Conservation (phyloP, 495 filamentous ascomycete species). For the Lasiosphaeria ovina region DNA sequence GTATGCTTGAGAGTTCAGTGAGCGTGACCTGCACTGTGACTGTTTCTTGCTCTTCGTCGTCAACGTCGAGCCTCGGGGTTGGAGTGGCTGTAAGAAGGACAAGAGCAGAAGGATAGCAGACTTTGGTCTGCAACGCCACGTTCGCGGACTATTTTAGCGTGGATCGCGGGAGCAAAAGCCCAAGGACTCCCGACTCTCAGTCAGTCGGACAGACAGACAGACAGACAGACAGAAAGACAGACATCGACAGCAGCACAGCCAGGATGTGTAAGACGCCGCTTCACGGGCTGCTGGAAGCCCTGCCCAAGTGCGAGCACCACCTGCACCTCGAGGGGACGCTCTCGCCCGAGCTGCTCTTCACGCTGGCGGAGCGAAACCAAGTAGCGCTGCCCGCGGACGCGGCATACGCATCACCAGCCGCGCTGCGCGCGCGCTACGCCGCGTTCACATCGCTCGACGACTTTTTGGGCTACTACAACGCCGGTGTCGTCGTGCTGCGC, state of each 20-base stretch:
- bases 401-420: constrained; percentile 57
- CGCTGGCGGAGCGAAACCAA: constrained; percentile 60
- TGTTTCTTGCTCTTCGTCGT: no score
- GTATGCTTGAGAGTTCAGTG: no score
- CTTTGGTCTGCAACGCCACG: no score
- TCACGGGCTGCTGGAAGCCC: constrained; percentile 61
- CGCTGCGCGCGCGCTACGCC: constrained; percentile 60
- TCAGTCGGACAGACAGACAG: not conserved
- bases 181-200: no score
- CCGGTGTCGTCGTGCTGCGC: constrained; percentile 67
- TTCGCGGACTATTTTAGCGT: not conserved
- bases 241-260: not conserved
- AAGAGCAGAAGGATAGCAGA: no score
- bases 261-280: constrained; percentile 53
- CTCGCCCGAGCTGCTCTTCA: constrained; percentile 65
- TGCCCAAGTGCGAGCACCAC: constrained; percentile 81
- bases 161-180: no score
- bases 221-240: not conserved
- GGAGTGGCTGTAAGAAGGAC: no score
- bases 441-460: constrained; percentile 70
- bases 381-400: constrained; percentile 61
- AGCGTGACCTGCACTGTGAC: no score
- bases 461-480: constrained; percentile 77
- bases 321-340: constrained; percentile 74
- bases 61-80: no score